These are phyloP conservation scores for Excoecaria agallocha DNA, from an alignment of 345 rosid species.

Conservation along the genomic window DNA sequence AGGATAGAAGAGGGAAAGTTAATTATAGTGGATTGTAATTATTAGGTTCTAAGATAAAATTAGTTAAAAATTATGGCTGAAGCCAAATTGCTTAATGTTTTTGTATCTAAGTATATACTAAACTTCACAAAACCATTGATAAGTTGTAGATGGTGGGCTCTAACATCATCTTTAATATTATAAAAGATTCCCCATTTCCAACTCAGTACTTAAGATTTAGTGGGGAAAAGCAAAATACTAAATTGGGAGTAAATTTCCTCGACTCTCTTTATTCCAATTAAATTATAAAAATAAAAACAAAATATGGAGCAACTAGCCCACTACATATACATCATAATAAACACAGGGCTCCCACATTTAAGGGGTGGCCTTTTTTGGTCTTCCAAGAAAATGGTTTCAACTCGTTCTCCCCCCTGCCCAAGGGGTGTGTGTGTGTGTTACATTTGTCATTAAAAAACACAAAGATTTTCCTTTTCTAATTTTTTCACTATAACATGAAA, in stretches of 20 bases:
- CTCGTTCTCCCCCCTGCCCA: conserved; percentile 42
- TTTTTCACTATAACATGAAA: background rate
- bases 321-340: conserved; percentile 20
- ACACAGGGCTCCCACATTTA: conserved; percentile 15
- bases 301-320: background rate
- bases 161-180: background rate
- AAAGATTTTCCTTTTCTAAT: background rate
- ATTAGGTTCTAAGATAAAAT: background rate
- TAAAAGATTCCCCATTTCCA: background rate
- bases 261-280: conserved; percentile 1
- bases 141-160: conserved; percentile 1
- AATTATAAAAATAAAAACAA: background rate
- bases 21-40: background rate
- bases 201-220: background rate
- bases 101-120: background rate
- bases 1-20: background rate
- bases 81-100: background rate
- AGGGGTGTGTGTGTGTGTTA: conserved; percentile 36
- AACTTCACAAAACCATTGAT: background rate
- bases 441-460: background rate
- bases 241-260: too few relatives aligned
- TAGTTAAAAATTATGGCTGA: background rate
- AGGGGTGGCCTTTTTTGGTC: conserved; percentile 2
- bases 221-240: background rate
- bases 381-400: conserved; percentile 50